Base-by-base conservation (phyloP, 768 basidiomycete species). In the Kwoniella shandongensis region DNA sequence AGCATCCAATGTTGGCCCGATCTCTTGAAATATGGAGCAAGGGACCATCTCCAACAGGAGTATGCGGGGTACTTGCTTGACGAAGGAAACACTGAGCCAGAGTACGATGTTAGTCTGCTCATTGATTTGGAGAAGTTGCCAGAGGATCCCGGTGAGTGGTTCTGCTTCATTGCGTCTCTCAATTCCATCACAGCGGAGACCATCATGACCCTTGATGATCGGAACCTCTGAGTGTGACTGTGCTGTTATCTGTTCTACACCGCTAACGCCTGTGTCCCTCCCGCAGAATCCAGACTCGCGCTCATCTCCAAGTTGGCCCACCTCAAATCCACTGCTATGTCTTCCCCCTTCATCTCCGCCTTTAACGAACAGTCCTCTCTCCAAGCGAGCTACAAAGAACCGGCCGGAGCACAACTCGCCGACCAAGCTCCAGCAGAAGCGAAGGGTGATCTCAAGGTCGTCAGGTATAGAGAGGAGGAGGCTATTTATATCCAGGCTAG, bases 1-100 rank as follows among this genome's bases (percentile, higher is more conserved):
- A 86, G 87, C 76, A 92, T 98, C 57, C 87, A 89, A 46, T 99
- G 94, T 80, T 99, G 94, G 94, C 84, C 87, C 59, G 91, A 98
- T 74, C 84, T 99, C 42, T 86, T 86, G 11, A 80, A 82, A 50
- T 94, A 89, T 70, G 96, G 94, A 42, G 96, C 89, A 1, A 69
- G 85, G 29, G 85, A 89, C 48, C 78, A 94, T 32, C 78, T 99
- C 54, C 78, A 81, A 69, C 82, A 88, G 42, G 91, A 94, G 77
- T 98, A 97, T 74, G 90, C 89, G 4, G 69, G 82, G 2, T 79
- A 88, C 65, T 76, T 97, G 12, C 32, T 74, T 1, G 32, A 42
- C 46, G 79, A 81, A 57, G 76, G 80, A 22, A 81, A 86, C 63
- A 81, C 86, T 1, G 93, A 99, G 75, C 81, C 85, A 2, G 91